phyloP scores from a whole-genome alignment of 2,329 filamentous ascomycete genomes.

The Fusarium sp. region DNA sequence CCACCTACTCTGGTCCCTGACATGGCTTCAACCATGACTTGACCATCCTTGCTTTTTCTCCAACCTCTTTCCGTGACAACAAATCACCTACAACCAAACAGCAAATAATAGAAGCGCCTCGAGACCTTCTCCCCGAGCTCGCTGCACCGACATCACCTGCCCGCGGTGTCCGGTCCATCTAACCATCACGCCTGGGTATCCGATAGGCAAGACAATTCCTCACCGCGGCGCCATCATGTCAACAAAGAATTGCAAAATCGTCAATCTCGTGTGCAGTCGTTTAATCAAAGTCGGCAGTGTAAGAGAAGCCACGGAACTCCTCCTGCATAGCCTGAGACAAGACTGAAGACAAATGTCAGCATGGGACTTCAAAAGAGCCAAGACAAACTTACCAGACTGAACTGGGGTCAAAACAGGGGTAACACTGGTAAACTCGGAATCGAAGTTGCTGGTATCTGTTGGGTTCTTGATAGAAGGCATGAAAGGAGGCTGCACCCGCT shows the following conservation, averaged over 20 bases:
- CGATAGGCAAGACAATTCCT: conserved; percentile 45
- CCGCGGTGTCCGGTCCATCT: conserved; percentile 39
- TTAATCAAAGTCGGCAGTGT: conserved; percentile 90
- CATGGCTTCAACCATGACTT: conserved; percentile 26
- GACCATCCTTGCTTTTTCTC: conserved; percentile 35
- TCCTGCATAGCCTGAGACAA: conserved; percentile 99
- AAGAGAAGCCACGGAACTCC: conserved; percentile 98
- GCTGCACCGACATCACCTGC: conserved; percentile 36
- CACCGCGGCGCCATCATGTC: conserved; percentile 42
- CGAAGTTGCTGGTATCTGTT: conserved; percentile 99
- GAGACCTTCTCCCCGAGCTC: conserved; percentile 24
- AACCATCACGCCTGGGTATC: conserved; percentile 46
- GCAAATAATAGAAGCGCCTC: conserved; percentile 25
- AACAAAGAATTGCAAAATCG: conserved; percentile 39
- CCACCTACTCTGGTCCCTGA: conserved; percentile 18
- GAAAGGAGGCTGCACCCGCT: conserved; percentile 90
- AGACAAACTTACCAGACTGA: conserved; percentile 82
- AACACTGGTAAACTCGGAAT: conserved; percentile 97
- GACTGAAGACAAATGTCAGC: conserved; percentile 66
- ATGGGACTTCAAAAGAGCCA: not conserved
- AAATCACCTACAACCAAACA: conserved; percentile 33
- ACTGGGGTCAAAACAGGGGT: conserved; percentile 97
- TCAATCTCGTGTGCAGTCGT: conserved; percentile 36
- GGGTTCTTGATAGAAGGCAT: conserved; percentile 88
- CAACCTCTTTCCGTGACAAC: conserved; percentile 31